Evolutionary conservation across 768 basidiomycete species (phyloP), one percentile per base, ranked within the genome.

Genomic region (Russula emetica): DNA sequence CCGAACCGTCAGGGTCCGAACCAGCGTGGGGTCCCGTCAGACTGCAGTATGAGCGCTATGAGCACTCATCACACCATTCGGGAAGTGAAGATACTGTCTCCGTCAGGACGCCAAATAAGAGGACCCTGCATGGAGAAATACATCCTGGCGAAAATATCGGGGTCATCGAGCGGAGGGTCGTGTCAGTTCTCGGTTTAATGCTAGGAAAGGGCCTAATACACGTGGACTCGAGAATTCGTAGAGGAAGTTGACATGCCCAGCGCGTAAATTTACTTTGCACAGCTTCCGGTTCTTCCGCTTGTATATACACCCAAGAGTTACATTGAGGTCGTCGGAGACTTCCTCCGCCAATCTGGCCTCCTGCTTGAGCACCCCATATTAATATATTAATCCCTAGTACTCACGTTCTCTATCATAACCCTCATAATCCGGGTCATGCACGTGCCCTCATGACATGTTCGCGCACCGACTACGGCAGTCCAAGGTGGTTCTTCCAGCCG

Each of bases 241-340:
- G 84, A 74, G 84, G 83, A 32, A 75, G 78, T 62, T 79, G 80
- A 51, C 83, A 82, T 72, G 90, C 69, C 55, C 51, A 36, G 55
- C 36, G 62, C 70, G 66, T 65, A 47, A 69, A 55, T 65, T 26
- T 58, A 13, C 53, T 42, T 61, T 34, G 59, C 64, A 11, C 74
- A 95, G 92, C 80, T 90, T 58, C 89, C 90, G 54, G 90, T 94
- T 60, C 79, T 96, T 51, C 84, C 86, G 22, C 83, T 97, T 44
- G 85, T 98, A 32, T 96, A 90, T 75, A 96, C 96, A 7, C 92
- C 93, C 5, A 97, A 96, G 73, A 91, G 92, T 34, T 94, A 97
- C 75, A 88, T 98, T 66, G 77, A 80, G 38, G 85, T 88, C 60
- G 88, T 99, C 65, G 86, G 91, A 66, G n/a, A n/a, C n/a, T n/a